Conservation (phyloP, 2,329 filamentous ascomycete species). For the Nothophoma quercina region DNA sequence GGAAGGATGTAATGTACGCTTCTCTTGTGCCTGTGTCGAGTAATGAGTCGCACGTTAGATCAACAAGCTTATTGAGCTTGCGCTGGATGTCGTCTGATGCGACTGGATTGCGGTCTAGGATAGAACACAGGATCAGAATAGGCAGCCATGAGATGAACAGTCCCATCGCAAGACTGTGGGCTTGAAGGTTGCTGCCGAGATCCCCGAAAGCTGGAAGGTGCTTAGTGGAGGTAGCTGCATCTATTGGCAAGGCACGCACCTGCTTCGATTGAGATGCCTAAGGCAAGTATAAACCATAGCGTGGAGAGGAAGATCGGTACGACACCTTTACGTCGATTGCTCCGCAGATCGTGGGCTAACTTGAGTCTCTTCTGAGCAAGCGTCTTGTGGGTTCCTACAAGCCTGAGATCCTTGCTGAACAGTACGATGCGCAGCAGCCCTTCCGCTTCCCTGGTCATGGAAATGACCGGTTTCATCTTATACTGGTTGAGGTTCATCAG, state of each 20-base stretch:
- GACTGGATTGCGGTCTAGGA: slow-evolving; percentile 55
- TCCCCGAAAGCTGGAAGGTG: slow-evolving; percentile 35
- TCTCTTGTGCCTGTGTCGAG: slow-evolving; percentile 30
- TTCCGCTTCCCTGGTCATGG: slow-evolving; percentile 41
- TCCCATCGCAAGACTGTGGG: slow-evolving; percentile 54
- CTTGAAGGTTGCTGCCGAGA: slow-evolving; percentile 48
- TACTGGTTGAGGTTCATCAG: slow-evolving; percentile 55
- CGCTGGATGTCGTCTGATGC: slow-evolving; percentile 47
- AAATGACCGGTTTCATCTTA: slow-evolving; percentile 39
- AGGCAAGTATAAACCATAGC: slow-evolving; percentile 50
- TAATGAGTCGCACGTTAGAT: slow-evolving; percentile 40
- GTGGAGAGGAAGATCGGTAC: slow-evolving; percentile 50
- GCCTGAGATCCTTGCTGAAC: slow-evolving; percentile 46
- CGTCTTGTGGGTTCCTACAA: slow-evolving; percentile 27
- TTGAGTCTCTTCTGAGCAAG: slow-evolving; percentile 38
- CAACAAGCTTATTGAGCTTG: slow-evolving; percentile 49
- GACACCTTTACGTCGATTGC: slow-evolving; percentile 49
- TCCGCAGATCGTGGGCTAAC: slow-evolving; percentile 49
- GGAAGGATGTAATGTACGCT: slow-evolving; percentile 35
- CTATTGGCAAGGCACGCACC: neutral
- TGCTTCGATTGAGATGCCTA: slow-evolving; percentile 41
- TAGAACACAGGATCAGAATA: slow-evolving; percentile 51
- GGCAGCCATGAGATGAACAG: slow-evolving; percentile 55
- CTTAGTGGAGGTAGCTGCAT: neutral
- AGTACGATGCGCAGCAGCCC: slow-evolving; percentile 48